A percentile compares a stretch with the other conserved stretches of the same genome.
Conservation (phyloP, 108 stramenopile genomes). For the Pelagomonas calceolata region DNA sequence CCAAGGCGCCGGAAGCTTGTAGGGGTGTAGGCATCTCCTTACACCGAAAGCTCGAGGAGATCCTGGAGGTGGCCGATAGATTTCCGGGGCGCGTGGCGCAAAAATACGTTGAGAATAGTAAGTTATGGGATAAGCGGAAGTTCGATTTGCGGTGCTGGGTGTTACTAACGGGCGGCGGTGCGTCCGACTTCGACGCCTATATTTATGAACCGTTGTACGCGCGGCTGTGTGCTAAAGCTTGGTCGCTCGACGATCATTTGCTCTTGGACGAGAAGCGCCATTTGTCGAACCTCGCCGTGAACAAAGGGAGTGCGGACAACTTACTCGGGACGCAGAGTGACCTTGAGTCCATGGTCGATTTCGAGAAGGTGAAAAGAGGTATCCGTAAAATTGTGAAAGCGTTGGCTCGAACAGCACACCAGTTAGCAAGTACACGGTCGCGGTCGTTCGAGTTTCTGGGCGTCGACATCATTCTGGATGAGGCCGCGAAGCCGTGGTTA, state of each 20-base stretch:
- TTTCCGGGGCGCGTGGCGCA: conserved; percentile 7
- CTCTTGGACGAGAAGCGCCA: not conserved
- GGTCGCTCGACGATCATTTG: not conserved
- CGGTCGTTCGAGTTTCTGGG: conserved; percentile 13
- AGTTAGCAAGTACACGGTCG: not conserved
- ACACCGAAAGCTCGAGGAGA: not conserved
- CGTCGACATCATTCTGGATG: conserved; percentile 11
- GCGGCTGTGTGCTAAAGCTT: not conserved
- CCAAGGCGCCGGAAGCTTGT: not conserved
- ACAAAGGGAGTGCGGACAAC: not conserved
- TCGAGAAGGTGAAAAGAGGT: not conserved
- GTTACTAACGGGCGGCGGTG: not conserved
- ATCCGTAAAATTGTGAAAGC: not conserved
- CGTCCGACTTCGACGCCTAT: not conserved
- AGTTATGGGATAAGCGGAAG: no score
- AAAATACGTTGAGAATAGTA: conserved; percentile 13
- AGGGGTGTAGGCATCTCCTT: conserved; percentile 5
- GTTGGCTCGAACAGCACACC: not conserved
- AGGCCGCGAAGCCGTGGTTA: not conserved
- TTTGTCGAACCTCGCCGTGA: conserved; percentile 10
- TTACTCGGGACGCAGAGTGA: not conserved
- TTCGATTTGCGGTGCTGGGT: conserved; percentile 18
- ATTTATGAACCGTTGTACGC: conserved; percentile 5
- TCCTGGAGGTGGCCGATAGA: conserved; percentile 2
- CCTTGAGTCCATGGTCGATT: not conserved